Base-by-base conservation (phyloP, 73 alveolate species). In the Stentor coeruleus region DNA sequence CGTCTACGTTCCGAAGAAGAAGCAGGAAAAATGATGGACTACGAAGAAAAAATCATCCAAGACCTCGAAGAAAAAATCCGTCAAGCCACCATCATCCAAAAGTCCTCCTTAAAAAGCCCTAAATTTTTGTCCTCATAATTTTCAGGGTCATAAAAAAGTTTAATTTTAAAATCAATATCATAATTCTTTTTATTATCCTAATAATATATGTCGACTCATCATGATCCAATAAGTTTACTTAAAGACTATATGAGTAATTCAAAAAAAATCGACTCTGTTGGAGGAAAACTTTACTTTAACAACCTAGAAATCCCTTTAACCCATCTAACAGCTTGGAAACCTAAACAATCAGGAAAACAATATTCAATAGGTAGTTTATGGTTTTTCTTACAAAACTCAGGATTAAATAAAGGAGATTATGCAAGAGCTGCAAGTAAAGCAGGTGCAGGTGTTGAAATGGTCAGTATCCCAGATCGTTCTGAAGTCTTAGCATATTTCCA, bases 281-380 rank as follows among this genome's bases (percentile, higher is more conserved):
- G 73, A n/a, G 87, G 84, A 38, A 35, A 80, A 59, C 84, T 83
- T 37, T 33, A 33, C 49, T 75, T 75, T 37, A 74, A 74, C 3
- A 77, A 74, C 39, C 39, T 80, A 3, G 82, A 80, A 58, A 37
- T 88, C 20, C 90, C 90, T 31, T 39, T 49, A 15, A 81, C 66
- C 59, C 59, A 42, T 14, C 80, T 66, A 41, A 89, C 95, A 38
- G 95, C 92, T 15, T 89, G 95, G 92, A 57, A 30, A 38, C 31
- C 84, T 4, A 42, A 72, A 31, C 73, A 39, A 11, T 40, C 77
- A 11, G 59, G 36, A 15, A 80, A 84, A 3, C 76, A 81, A 38
- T 86, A 85, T 80, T 84, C 88, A 30, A 40, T 89, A 3, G 95
- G 95, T 33, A 74, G 85, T 6, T 30, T 89, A 1, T 89, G 92